Base-by-base conservation (phyloP, 345 rosid species). In the Ceriops tagal region DNA sequence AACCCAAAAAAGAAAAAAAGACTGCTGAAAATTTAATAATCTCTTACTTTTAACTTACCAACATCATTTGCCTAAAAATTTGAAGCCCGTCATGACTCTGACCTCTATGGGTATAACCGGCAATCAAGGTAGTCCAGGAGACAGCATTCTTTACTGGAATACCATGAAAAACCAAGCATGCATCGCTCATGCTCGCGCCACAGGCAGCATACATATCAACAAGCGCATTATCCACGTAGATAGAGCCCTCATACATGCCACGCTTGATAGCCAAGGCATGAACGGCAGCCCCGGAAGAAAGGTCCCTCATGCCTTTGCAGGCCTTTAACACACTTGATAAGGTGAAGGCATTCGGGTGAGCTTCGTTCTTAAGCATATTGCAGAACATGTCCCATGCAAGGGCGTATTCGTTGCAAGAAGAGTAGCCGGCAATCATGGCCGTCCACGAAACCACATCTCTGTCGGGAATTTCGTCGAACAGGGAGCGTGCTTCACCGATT, bases 381-480 rank as follows among this genome's bases (percentile, higher is more conserved):
- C 78, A 53, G 34, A 95, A 95, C 81, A 85, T 66, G 27, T 62
- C 62, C 96, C 96, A 95, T 4, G 93, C 87, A 18, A 57, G 61
- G 46, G 47, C 1, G 32, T 86, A 63, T 62, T 74, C 55, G 53
- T 78, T 52, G 61, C 87, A 83, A 13, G 89, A 83, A n/a, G 85
- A 70, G 72, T 79, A 87, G 31, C 89, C 89, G 4, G 86, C 20
- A 65, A 89, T 78, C 93, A 89, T 83, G 62, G 84, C 76, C 4
- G 92, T 95, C 85, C 93, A 92, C 1, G 89, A 75, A 34, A 95
- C 84, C n/a, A 86, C 84, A 13, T 92, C 99, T 87, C 84, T 78
- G 0, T 73, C 79, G 58, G 82, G 85, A 83, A 89, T 82, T 86
- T 86, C 91, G 49, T 86, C 89, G 84, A 89, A 89, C 91, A 89